A percentile compares a stretch with the other conserved stretches of the same genome.
Evolutionary conservation across 352 stramenopile species (phyloP).

Genomic region (Elongisporangium senticosum): DNA sequence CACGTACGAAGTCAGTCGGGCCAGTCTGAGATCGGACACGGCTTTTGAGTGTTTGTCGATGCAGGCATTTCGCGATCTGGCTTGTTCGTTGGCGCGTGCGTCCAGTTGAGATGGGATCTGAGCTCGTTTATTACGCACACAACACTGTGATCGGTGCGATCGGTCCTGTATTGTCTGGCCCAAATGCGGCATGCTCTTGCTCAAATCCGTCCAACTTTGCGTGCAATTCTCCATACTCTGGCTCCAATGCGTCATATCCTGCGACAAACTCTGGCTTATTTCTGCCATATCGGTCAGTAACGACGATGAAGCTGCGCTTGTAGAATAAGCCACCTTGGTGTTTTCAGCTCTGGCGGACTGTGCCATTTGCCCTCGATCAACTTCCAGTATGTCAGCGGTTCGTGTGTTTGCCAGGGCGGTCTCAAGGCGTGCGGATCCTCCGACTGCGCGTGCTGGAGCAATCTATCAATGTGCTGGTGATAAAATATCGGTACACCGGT

Average conservation of each 20-base stretch:
- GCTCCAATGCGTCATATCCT: neutral
- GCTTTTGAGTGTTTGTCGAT: neutral
- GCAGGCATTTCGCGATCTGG: neutral
- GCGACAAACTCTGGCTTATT: neutral
- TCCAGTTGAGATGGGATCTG: neutral
- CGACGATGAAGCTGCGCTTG: too few relatives aligned
- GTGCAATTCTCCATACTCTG: neutral
- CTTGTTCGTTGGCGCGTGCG: neutral
- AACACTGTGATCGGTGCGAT: neutral
- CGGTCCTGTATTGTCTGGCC: too few relatives aligned
- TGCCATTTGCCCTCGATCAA: too few relatives aligned
- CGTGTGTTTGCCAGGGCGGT: too few relatives aligned
- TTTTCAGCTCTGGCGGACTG: neutral
- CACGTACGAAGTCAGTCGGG: too few relatives aligned
- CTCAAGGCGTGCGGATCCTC: too few relatives aligned
- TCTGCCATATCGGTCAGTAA: neutral
- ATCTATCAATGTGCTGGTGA: too few relatives aligned
- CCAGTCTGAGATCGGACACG: too few relatives aligned
- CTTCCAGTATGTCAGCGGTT: too few relatives aligned
- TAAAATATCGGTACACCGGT: too few relatives aligned
- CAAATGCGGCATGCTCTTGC: neutral
- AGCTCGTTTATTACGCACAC: neutral
- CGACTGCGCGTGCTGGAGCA: too few relatives aligned
- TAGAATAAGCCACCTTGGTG: too few relatives aligned
- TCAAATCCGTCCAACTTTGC: neutral